Conservation (phyloP, 768 basidiomycete genomes). For the Boletus vermiculosoides region DNA sequence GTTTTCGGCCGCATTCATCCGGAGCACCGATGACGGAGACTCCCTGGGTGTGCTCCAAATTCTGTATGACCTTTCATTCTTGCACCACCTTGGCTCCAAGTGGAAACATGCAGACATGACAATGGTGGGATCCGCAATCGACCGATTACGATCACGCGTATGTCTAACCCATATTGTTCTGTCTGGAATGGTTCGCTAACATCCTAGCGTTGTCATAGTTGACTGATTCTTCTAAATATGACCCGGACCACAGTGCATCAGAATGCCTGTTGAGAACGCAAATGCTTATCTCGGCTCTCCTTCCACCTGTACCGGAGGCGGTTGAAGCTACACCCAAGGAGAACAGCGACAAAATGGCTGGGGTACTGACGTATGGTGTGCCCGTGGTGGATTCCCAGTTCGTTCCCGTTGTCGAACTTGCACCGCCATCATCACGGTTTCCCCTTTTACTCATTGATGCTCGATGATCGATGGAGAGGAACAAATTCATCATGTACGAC, state of each 20-base stretch:
- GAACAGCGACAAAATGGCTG: conserved; percentile 37
- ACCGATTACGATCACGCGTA: conserved; percentile 29
- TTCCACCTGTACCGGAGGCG: conserved; percentile 39
- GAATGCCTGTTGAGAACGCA: conserved; percentile 58
- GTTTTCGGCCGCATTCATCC: conserved; percentile 34
- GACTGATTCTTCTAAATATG: conserved; percentile 4
- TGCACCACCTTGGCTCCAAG: conserved; percentile 41
- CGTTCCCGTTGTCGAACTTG: conserved; percentile 59
- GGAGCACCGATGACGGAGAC: conserved; percentile 33
- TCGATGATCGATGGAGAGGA: conserved; percentile 22
- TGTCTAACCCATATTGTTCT: conserved; percentile 10
- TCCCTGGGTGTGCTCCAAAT: conserved; percentile 32
- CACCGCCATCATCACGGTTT: conserved; percentile 72
- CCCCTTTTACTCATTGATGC: conserved; percentile 65
- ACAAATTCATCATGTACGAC: conserved; percentile 17
- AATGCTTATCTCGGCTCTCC: conserved; percentile 56
- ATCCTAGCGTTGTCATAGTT: conserved; percentile 15
- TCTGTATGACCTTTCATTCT: conserved; percentile 48
- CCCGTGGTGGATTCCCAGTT: conserved; percentile 54
- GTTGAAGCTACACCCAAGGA: conserved; percentile 22
- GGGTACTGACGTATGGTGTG: conserved; percentile 52
- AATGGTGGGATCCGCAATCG: conserved; percentile 30
- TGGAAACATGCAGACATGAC: conserved; percentile 23
- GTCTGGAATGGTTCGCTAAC: conserved; percentile 2
- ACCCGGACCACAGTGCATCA: conserved; percentile 31